Percentiles rank a stretch among this genome's conserved stretches.
These are phyloP conservation scores for Vicia sativa DNA, from an alignment of 306 rosid species.

Conservation along the genomic window DNA sequence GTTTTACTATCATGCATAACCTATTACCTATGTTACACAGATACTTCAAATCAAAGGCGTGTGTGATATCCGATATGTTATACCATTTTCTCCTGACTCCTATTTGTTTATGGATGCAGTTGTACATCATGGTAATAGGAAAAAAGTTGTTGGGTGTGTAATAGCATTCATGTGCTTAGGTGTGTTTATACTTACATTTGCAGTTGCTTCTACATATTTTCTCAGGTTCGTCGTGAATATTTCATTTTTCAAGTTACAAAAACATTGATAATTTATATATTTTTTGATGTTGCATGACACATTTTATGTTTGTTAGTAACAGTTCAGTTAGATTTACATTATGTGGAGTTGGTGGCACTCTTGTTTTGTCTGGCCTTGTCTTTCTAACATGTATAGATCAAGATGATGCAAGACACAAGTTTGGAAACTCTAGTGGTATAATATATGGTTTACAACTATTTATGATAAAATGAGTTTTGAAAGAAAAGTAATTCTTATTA, in stretches of 20 bases:
- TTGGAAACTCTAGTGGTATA: constrained; percentile 93
- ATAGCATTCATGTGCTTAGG: constrained; percentile 75
- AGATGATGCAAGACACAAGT: constrained; percentile 91
- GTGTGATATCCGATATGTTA: no score
- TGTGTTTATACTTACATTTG: constrained; percentile 67
- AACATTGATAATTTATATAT: neutral
- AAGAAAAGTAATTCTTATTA: neutral
- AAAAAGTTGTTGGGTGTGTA: constrained; percentile 68
- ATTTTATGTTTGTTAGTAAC: constrained; percentile 34
- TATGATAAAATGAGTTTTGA: neutral
- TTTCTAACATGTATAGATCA: constrained; percentile 73
- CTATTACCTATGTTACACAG: no score
- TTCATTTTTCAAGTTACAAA: constrained; percentile 19
- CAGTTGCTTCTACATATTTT: constrained; percentile 65
- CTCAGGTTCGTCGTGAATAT: constrained; percentile 56
- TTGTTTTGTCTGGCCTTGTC: constrained; percentile 66
- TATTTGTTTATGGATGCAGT: constrained; percentile 50
- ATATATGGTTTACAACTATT: constrained; percentile 13
- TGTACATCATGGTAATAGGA: constrained; percentile 51
- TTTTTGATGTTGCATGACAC: constrained; percentile 1
- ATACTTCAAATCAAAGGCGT: neutral
- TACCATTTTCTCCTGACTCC: no score
- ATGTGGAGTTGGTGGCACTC: constrained; percentile 73
- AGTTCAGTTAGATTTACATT: constrained; percentile 63
- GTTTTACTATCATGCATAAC: neutral